Conservation (phyloP, 441 rosid species). For the Metrosideros polymorpha region DNA sequence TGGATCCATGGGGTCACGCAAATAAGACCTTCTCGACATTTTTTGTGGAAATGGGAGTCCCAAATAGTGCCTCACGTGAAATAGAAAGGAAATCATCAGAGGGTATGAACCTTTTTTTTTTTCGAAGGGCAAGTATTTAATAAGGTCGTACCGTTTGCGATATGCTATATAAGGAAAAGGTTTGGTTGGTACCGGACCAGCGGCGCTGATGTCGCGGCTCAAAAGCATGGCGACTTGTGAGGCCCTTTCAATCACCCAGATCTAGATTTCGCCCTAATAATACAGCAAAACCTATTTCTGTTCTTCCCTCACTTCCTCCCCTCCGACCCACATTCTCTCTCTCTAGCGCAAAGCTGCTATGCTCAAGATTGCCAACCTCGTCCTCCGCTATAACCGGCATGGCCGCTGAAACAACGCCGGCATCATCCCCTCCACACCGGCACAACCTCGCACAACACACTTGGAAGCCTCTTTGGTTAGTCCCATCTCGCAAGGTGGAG, state of each 20-base stretch:
- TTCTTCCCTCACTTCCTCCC: not conserved
- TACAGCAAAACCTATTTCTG: not conserved
- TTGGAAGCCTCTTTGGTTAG: not conserved
- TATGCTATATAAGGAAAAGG: not conserved
- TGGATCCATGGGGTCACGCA: not conserved
- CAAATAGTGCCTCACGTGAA: not conserved
- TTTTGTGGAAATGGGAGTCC: not conserved
- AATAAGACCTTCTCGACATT: not conserved
- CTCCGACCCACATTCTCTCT: not conserved
- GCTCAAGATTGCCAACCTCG: not conserved
- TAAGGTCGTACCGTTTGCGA: not conserved
- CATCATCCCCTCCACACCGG: not conserved
- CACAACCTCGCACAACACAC: not conserved
- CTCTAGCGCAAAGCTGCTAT: not conserved
- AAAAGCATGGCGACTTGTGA: not conserved
- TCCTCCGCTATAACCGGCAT: not conserved
- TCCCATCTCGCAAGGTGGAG: not conserved
- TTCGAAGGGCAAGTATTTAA: not conserved
- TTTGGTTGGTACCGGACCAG: not conserved
- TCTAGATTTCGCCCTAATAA: not conserved
- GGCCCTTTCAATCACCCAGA: not conserved
- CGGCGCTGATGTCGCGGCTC: not conserved
- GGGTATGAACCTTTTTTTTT: not conserved
- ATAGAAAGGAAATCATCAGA: not conserved
- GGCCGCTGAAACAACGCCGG: not conserved